Conservation (phyloP, 768 basidiomycete species). For the Xerocomellus chrysenteron region DNA sequence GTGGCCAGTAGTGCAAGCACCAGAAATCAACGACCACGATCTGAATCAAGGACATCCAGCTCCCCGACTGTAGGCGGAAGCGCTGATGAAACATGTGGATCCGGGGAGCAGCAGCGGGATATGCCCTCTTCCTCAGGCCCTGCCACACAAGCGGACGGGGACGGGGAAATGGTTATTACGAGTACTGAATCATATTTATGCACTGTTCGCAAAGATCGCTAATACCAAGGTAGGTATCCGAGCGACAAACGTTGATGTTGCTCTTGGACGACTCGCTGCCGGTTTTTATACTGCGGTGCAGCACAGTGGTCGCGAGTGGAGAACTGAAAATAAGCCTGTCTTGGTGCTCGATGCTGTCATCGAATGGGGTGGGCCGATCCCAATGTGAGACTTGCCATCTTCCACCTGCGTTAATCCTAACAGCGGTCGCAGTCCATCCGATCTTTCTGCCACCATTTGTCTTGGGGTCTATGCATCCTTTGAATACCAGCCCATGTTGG, state of each 20-base stretch:
- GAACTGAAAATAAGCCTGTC: background rate
- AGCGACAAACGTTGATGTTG: background rate
- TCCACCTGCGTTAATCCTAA: background rate
- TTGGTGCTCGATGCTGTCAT: background rate
- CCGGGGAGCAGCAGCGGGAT: too few relatives aligned
- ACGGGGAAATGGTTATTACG: too few relatives aligned
- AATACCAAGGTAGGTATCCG: background rate
- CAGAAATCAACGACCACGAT: too few relatives aligned
- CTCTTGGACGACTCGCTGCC: background rate
- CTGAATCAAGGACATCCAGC: too few relatives aligned
- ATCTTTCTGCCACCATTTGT: background rate
- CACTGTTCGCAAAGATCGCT: background rate
- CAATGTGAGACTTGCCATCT: background rate
- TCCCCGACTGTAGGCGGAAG: too few relatives aligned
- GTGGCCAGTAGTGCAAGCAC: too few relatives aligned
- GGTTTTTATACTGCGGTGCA: conserved; percentile 1
- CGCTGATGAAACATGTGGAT: too few relatives aligned
- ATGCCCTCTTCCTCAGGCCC: too few relatives aligned
- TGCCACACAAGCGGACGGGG: too few relatives aligned
- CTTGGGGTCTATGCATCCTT: background rate
- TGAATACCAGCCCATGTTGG: conserved; percentile 3
- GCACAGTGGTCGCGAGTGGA: background rate
- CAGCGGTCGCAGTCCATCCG: background rate
- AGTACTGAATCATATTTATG: too few relatives aligned
- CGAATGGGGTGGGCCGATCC: conserved; percentile 4